Evolutionary conservation across 768 basidiomycete species (phyloP).

Genomic region (Leucocoprinus birnbaumii): DNA sequence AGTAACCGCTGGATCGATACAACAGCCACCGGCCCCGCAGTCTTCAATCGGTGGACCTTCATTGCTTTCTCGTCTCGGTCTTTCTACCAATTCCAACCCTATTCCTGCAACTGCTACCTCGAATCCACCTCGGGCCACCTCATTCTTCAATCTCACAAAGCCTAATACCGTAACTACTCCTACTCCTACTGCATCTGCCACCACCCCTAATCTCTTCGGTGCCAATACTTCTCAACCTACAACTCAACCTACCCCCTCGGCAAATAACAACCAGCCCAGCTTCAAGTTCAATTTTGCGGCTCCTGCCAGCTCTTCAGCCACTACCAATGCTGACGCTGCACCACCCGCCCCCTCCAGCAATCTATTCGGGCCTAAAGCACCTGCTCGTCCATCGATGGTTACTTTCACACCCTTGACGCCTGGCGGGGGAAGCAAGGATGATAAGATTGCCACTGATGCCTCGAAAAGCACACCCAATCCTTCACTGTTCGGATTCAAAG

Average conservation of each 20-base stretch:
- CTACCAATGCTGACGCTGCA: not conserved
- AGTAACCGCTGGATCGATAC: too few relatives aligned
- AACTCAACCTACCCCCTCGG: constrained; percentile 11
- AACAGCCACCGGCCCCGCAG: not conserved
- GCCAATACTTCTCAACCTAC: not conserved
- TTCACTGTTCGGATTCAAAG: constrained; percentile 21
- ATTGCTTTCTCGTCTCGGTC: not conserved
- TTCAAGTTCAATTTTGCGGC: constrained; percentile 33
- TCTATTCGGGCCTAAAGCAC: not conserved
- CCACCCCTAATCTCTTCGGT: constrained; percentile 16
- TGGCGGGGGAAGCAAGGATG: not conserved
- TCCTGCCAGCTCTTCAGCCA: not conserved
- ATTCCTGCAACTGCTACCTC: constrained; percentile 4
- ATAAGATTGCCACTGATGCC: not conserved
- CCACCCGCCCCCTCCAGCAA: not conserved
- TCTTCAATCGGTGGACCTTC: not conserved
- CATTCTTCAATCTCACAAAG: constrained; percentile 4
- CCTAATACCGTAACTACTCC: not conserved
- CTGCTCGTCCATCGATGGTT: not conserved
- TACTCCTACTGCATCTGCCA: not conserved
- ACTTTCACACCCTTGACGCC: constrained; percentile 5
- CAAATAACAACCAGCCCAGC: constrained; percentile 27
- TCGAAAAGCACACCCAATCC: constrained; percentile 20
- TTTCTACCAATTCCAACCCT: constrained; percentile 6
- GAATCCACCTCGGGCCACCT: not conserved